Conservation (phyloP, 176 grass and related monocot genomes). For the Saccharum spontaneum region DNA sequence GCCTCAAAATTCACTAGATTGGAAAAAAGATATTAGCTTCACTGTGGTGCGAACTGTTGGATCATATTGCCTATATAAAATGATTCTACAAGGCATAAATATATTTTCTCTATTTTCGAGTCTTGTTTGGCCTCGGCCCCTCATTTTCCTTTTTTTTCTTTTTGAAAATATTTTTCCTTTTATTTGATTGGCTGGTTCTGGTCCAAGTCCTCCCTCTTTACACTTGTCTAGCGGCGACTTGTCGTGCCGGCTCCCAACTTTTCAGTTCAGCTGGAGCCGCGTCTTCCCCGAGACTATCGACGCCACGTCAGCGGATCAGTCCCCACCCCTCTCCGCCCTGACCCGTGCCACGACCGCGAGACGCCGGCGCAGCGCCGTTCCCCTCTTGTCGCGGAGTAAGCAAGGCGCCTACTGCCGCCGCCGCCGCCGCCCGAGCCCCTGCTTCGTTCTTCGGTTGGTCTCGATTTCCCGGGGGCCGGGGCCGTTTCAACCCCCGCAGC, state of each 20-base stretch:
- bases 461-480: neutral
- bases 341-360: neutral
- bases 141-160: neutral
- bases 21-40: no score
- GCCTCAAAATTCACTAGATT: no score
- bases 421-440: neutral
- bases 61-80: neutral
- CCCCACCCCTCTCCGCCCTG: neutral
- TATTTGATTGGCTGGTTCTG: neutral
- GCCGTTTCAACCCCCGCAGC: neutral
- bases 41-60: neutral
- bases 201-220: neutral
- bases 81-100: no score
- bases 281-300: neutral
- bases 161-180: no score
- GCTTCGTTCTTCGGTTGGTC: neutral
- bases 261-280: constrained; percentile 10
- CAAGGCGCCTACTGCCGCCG: neutral
- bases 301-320: constrained; percentile 23
- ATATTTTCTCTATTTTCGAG: no score
- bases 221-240: neutral
- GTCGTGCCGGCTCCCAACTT: neutral
- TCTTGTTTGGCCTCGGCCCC: neutral
- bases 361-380: neutral
- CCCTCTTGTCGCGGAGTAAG: neutral